Evolutionary conservation across 164 flowering plant genomes (phyloP), one percentile per base, ranked within the genome.

Genomic region (Echeveria elegans): DNA sequence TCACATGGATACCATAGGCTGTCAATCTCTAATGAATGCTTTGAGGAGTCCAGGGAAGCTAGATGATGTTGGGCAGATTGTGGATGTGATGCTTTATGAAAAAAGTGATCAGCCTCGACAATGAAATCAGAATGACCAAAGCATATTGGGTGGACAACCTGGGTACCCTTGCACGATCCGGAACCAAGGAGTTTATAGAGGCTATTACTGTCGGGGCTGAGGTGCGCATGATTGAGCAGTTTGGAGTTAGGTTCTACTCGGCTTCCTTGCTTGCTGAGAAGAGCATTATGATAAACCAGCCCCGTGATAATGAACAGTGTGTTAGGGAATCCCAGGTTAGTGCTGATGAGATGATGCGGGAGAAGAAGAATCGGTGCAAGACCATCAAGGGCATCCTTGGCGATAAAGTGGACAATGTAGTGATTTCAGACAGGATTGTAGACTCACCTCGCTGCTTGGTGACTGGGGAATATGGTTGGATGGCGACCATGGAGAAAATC

Each of bases 391-490:
- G 81, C 23, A 85, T 87, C 6, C 43, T 87, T 50, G 92, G 88
- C 1, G 89, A 87, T 75, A 85, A 61, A 60, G 86, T 85, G 6
- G 87, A 86, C 72, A 82, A 86, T 67, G 87, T 84, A 3, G 86
- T 84, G 0, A 83, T 87, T 0, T 87, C 92, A 0, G 92, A 85
- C 64, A 77, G 92, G n/a, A 82, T 85, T 65, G 92, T 87, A 48
- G 92, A 87, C 65, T 85, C 88, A 1, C 89, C 88, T 1, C 83
- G 88, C 70, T 85, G 89, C 24, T 72, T 86, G 78, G 88, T 86
- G 31, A 87, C 88, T 0, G 89, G 88, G 0, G 89, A 85, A 68
- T 83, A 85, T 48, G 92, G 88, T 0, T 87, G 89, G 88, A 77
- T 81, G 0, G 89, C 89, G 0, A 85, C 83, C 78, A 87, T 86